These are phyloP conservation scores for Talaromyces sp. DNA, from an alignment of 2,329 filamentous ascomycete genomes.

Conservation along the genomic window DNA sequence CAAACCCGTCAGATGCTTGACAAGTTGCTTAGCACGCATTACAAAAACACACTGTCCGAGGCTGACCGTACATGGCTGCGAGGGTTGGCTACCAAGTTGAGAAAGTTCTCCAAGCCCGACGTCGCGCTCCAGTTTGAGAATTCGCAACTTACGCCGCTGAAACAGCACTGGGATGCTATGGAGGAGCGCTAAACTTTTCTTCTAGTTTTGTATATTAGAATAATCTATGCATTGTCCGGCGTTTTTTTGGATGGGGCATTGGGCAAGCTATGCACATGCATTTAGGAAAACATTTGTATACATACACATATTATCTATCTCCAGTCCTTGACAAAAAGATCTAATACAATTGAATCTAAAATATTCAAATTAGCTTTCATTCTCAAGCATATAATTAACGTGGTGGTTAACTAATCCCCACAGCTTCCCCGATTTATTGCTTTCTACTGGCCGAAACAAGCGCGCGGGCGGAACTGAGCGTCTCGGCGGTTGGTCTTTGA, in stretches of 20 bases:
- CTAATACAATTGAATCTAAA: background rate
- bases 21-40: conserved; percentile 24
- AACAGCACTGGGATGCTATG: conserved; percentile 15
- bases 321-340: background rate
- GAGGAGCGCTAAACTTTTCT: background rate
- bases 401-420: background rate
- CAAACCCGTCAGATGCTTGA: conserved; percentile 31
- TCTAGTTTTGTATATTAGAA: background rate
- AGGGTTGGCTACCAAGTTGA: conserved; percentile 22
- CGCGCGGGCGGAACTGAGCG: conserved; percentile 17
- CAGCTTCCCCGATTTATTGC: background rate
- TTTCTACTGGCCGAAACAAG: background rate
- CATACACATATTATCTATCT: background rate
- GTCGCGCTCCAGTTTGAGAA: conserved; percentile 14
- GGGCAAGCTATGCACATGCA: background rate
- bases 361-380: background rate
- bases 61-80: conserved; percentile 18
- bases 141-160: conserved; percentile 19
- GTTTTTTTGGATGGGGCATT: background rate
- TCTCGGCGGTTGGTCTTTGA: conserved; percentile 15
- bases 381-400: background rate
- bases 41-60: conserved; percentile 19
- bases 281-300: background rate
- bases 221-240: background rate
- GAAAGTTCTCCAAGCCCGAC: conserved; percentile 24